Base-by-base conservation (phyloP, 495 filamentous ascomycete genomes). In the Hypoxylon subgilvum region DNA sequence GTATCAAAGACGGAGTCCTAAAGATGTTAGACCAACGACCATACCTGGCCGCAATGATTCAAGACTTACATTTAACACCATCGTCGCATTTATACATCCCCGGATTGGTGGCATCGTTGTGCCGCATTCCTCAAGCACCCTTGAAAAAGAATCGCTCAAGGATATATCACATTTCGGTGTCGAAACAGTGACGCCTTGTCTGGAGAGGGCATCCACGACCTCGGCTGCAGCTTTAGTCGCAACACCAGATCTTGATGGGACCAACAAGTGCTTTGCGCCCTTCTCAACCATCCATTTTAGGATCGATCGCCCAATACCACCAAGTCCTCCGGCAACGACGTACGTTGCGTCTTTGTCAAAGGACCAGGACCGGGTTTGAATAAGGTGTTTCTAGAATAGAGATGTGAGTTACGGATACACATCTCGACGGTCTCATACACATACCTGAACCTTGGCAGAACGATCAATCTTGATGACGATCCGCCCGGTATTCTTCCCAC, bases 291-390 rank as follows among this genome's bases (percentile, higher is more conserved):
- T 72, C 79, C 77, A 84, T 6, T 52, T 72, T 3, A 77, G 68
- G 19, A 88, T 72, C 14, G 77, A 72, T 7, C 77, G 74, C 14
- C 85, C 85, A 3, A 89, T 71, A 2, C 83, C 85, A 2, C 83
- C 79, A 3, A 81, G 69, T 17, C 84, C 82, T 10, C 85, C 82
- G 6, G 77, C 74, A 4, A 88, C 57, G 5, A 88, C 53, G 48
- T 86, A 87, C 1, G 76, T 72, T 0, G 73, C 75, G 21, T 79
- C 61, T 0, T 67, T 38, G 13, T 69, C 63, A 40, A 74, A 55
- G 25, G 23, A 34, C 53, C 69, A 71, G 3, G 52, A 4, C 14
- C 52, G 46, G n/a, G 44, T 40, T 23, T 60, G 23, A 12, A 63
- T 2, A 31, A 66, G 18, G 14, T 36, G 52, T 60, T 65, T 27